phyloP scores from a whole-genome alignment of 495 filamentous ascomycete species.

The Penicillium lividum region DNA sequence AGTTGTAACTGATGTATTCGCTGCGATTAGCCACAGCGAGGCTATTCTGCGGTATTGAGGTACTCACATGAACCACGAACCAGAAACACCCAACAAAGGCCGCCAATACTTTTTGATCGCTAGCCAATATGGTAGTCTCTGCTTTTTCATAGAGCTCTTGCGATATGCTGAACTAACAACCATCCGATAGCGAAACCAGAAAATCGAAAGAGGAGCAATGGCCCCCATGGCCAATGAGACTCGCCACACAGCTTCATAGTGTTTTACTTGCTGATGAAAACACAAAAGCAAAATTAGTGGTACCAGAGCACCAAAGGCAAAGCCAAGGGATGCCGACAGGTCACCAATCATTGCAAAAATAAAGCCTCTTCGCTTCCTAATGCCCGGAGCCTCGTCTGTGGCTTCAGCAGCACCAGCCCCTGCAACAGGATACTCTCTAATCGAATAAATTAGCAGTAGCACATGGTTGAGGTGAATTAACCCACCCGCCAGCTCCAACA shows the following conservation, averaged over 20 bases:
- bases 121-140: slow-evolving; percentile 32
- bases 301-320: slow-evolving; percentile 34
- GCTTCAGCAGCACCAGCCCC: slow-evolving; percentile 38
- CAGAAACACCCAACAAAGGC: slow-evolving; percentile 33
- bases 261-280: slow-evolving; percentile 29
- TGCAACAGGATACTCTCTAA: slow-evolving; percentile 36
- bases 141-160: slow-evolving; percentile 60
- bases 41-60: not conserved
- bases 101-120: slow-evolving; percentile 42
- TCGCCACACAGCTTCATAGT: slow-evolving; percentile 35
- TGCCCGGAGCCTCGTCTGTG: slow-evolving; percentile 30
- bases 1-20: slow-evolving; percentile 34
- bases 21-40: slow-evolving; percentile 3
- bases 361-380: slow-evolving; percentile 35
- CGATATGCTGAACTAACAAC: slow-evolving; percentile 61
- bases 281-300: slow-evolving; percentile 31
- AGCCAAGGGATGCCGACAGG: slow-evolving; percentile 34
- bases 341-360: slow-evolving; percentile 40
- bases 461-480: not conserved
- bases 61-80: slow-evolving; percentile 39
- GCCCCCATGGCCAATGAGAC: slow-evolving; percentile 34
- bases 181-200: slow-evolving; percentile 43
- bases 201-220: slow-evolving; percentile 36
- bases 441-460: no score
- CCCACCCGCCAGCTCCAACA: slow-evolving; percentile 32